phyloP scores from a whole-genome alignment of 352 stramenopile species.

The Globisporangium paddicum region DNA sequence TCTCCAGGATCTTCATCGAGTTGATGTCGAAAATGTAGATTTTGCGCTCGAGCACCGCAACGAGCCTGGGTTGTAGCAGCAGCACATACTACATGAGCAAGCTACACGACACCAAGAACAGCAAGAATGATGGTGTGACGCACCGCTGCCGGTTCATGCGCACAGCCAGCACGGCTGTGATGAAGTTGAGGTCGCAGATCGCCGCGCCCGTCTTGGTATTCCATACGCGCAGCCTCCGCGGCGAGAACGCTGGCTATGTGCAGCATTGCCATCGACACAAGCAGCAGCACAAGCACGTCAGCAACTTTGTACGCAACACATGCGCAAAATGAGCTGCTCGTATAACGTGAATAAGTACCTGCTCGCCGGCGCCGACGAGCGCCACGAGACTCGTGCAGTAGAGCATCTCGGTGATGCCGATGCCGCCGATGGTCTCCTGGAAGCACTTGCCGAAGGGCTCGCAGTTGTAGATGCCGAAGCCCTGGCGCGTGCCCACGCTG shows the following conservation, averaged over 20 bases:
- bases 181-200: conserved; percentile 92
- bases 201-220: conserved; percentile 89
- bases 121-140: not conserved
- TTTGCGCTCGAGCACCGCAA: conserved; percentile 86
- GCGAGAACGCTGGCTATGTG: conserved; percentile 89
- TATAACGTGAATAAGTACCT: conserved; percentile 58
- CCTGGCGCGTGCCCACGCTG: conserved; percentile 81
- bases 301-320: not conserved
- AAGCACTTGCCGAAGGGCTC: conserved; percentile 90
- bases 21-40: conserved; percentile 94
- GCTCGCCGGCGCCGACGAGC: conserved; percentile 86
- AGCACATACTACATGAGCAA: not conserved
- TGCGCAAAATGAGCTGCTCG: not conserved
- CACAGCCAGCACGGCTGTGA: conserved; percentile 86
- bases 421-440: conserved; percentile 82
- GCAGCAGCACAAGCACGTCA: not conserved
- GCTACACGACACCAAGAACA: too few species aligned
- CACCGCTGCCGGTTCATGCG: conserved; percentile 90
- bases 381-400: conserved; percentile 92
- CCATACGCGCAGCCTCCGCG: conserved; percentile 86
- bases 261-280: not conserved
- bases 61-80: conserved; percentile 27
- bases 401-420: conserved; percentile 91
- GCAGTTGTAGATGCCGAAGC: conserved; percentile 91
- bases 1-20: conserved; percentile 92